A percentile compares a stretch with the other conserved stretches of the same genome.
Conservation (phyloP, 2,329 filamentous ascomycete species). For the Penicillium sp. region DNA sequence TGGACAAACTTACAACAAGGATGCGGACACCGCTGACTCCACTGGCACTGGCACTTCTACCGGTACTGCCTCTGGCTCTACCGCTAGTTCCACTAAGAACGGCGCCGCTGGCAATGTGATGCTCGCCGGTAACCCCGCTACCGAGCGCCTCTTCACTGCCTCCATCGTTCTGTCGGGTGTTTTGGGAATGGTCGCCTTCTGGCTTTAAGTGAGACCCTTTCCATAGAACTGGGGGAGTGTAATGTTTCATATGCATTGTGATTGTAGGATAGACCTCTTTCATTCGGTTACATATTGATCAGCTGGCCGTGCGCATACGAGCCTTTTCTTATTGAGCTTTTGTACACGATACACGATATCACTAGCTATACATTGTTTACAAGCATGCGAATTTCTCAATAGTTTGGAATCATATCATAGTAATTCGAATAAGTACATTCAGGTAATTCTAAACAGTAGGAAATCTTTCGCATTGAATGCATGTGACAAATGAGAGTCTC, state of each 20-base stretch:
- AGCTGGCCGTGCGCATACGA: background rate
- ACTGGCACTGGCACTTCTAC: background rate
- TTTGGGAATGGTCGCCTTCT: constrained; percentile 23
- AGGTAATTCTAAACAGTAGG: background rate
- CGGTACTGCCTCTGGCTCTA: constrained; percentile 10
- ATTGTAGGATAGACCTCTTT: constrained; percentile 13
- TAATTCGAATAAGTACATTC: no score
- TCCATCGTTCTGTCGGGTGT: constrained; percentile 22
- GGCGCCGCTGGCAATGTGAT: constrained; percentile 10
- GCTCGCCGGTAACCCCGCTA: constrained; percentile 8
- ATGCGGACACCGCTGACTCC: background rate
- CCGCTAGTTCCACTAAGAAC: constrained; percentile 9
- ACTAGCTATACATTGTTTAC: background rate
- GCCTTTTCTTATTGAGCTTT: background rate
- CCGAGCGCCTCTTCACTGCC: constrained; percentile 16
- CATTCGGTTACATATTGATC: background rate
- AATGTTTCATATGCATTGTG: constrained; percentile 6
- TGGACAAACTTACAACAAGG: constrained; percentile 50
- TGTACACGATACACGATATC: constrained; percentile 9
- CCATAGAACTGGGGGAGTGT: background rate
- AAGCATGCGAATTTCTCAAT: background rate
- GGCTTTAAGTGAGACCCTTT: constrained; percentile 14
- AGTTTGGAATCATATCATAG: background rate
- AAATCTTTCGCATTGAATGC: background rate
- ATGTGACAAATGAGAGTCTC: background rate